A percentile compares a stretch with the other conserved stretches of the same genome.
Evolutionary conservation across 192 early-diverging fungal species (phyloP).

Genomic region (Chytriomyces sp.): DNA sequence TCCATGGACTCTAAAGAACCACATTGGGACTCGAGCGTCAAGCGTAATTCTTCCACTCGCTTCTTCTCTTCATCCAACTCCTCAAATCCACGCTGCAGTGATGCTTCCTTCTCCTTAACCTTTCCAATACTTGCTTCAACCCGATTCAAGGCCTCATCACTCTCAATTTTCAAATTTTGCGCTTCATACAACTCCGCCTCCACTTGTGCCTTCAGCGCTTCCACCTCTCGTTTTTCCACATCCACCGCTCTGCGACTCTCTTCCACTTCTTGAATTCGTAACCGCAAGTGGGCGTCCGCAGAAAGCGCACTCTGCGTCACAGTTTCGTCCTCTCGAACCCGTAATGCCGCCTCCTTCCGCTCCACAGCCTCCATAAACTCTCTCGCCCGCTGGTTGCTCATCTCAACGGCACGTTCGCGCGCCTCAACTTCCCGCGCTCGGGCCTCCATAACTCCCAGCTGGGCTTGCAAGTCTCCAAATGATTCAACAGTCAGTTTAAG

Average conservation of each 20-base stretch:
- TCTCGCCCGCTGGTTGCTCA: neutral
- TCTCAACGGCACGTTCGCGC: neutral
- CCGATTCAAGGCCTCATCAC: conserved; percentile 10
- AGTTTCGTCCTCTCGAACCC: neutral
- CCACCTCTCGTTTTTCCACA: neutral
- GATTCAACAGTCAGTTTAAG: neutral
- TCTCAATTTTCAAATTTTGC: conserved; percentile 5
- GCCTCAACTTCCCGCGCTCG: neutral
- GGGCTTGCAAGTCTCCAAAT: conserved; percentile 11
- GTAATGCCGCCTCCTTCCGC: neutral
- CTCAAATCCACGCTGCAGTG: neutral
- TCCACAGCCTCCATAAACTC: neutral
- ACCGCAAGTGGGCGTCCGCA: conserved; percentile 1
- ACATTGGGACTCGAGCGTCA: neutral
- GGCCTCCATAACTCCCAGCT: conserved; percentile 6
- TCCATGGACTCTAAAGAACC: neutral
- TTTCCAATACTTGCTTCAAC: conserved; percentile 2
- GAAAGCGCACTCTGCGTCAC: neutral
- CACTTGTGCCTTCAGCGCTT: neutral
- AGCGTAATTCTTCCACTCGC: neutral
- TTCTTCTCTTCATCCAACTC: conserved; percentile 13
- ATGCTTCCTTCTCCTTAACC: conserved; percentile 6
- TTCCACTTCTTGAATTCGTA: conserved; percentile 23
- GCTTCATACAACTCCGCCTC: conserved; percentile 6
- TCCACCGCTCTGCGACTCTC: conserved; percentile 13